These are phyloP conservation scores for Auriculariales sp. DNA, from an alignment of 768 basidiomycete species.

Conservation along the genomic window DNA sequence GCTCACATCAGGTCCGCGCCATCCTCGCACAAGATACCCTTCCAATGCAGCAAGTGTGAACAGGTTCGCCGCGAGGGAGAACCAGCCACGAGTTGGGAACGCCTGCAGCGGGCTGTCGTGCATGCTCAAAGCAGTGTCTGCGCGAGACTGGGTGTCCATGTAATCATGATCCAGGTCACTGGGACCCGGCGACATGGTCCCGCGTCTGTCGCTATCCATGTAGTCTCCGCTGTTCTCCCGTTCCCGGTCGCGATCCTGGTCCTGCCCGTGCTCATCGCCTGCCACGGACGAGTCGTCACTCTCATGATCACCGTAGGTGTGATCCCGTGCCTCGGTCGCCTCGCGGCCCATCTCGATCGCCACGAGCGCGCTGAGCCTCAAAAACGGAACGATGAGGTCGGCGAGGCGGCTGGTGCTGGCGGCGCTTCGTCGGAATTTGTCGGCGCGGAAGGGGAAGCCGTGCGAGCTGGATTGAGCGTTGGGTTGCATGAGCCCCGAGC, in stretches of 20 bases:
- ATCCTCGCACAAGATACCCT: conserved; percentile 70
- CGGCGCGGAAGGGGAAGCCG: conserved; percentile 18
- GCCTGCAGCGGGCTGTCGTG: conserved; percentile 6
- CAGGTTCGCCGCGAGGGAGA: conserved; percentile 59
- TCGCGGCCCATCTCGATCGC: conserved; percentile 66
- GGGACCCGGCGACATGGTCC: conserved; percentile 20
- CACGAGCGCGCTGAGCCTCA: conserved; percentile 64
- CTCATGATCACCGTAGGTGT: conserved; percentile 19
- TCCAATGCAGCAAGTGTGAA: conserved; percentile 75
- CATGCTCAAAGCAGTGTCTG: conserved; percentile 4
- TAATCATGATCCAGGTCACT: background rate
- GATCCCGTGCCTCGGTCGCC: conserved; percentile 33
- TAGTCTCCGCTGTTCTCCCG: background rate
- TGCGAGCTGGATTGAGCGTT: conserved; percentile 28
- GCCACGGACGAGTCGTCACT: conserved; percentile 11
- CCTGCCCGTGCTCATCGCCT: background rate
- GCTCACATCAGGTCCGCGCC: conserved; percentile 51
- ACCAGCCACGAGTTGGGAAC: conserved; percentile 63
- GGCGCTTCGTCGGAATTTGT: background rate
- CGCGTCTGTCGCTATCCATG: conserved; percentile 1
- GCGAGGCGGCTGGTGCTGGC: conserved; percentile 3
- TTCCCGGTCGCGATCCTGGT: conserved; percentile 1
- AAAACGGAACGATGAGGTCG: conserved; percentile 32
- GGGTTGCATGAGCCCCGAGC: conserved; percentile 18
- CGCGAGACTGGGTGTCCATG: background rate